Evolutionary conservation across 257 asterid species (phyloP), one percentile per base, ranked within the genome.

Genomic region (Jacaranda mimosifolia): DNA sequence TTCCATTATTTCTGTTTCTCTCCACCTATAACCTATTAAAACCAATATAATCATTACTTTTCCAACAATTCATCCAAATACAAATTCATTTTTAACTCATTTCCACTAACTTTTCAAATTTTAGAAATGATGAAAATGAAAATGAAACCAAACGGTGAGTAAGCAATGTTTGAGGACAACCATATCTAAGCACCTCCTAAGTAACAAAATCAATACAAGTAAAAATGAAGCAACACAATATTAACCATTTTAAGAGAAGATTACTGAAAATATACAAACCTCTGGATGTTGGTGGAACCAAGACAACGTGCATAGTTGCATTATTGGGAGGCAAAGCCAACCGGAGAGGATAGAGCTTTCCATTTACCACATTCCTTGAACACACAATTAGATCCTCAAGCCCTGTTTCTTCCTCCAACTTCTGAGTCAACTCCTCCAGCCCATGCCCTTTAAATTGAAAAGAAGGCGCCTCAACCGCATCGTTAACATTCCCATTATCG

Each of bases 311-410:
- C 97, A 95, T 91, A n/a, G 96, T 86, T 35, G 96, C 90, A 74
- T 89, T 91, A 86, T 90, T 95, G 57, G 99, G 99, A 74, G 99
- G 99, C 58, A 95, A 86, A 53, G 93, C 91, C 88, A 93, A 43
- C 46, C 97, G 89, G 39, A 95, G 96, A 3, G 97, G 98, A 86
- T 86, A 90, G 53, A 95, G 86, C 81, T 93, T 89, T 57, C 91
- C 94, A 58, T 79, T 90, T 4, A 92, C 81, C n/a, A 77, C 70
- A 81, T 93, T 93, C 18, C 86, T 78, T 0, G 91, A 91, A 69
- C 98, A 95, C 21, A 90, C 92, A 8, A 89, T 85, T 1, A 92
- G 79, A 40, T 87, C 84, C 75, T 84, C 92, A 4, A 91, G 72
- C 21, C 90, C 97, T 9, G 98, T 91, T 85, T 83, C 85, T 74